These are phyloP conservation scores for Copromyces sp. DNA, from an alignment of 495 filamentous ascomycete species.

Conservation along the genomic window DNA sequence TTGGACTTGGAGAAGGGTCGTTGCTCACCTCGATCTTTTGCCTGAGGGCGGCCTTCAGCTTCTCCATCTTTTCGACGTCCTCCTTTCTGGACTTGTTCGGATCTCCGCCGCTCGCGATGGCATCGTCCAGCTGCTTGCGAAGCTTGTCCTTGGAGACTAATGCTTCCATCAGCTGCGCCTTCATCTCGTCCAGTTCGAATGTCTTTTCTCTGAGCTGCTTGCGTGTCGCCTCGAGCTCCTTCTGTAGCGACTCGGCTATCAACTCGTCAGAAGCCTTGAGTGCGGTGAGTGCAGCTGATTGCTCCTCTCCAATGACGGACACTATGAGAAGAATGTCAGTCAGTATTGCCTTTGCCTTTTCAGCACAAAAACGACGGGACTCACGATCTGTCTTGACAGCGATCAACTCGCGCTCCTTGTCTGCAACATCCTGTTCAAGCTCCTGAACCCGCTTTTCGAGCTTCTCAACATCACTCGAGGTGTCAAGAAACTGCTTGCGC, in stretches of 20 bases:
- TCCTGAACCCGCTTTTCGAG: constrained; percentile 33
- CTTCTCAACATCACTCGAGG: constrained; percentile 21
- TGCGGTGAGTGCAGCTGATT: constrained; percentile 35
- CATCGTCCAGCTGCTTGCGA: constrained; percentile 38
- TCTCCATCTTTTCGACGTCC: constrained; percentile 41
- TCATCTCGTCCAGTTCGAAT: constrained; percentile 39
- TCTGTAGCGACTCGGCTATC: constrained; percentile 39
- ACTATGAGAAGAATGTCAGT: constrained; percentile 26
- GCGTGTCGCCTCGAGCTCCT: constrained; percentile 39
- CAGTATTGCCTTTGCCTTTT: background rate
- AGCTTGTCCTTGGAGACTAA: constrained; percentile 46
- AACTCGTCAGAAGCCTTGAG: constrained; percentile 44
- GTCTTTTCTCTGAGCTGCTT: constrained; percentile 28
- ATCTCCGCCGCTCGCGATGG: constrained; percentile 8
- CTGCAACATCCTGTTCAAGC: constrained; percentile 33
- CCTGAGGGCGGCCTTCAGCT: constrained; percentile 35
- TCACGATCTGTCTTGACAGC: constrained; percentile 27
- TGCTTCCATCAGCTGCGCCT: constrained; percentile 39
- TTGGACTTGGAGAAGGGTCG: constrained; percentile 2
- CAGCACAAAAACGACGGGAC: constrained; percentile 2
- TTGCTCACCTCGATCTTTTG: constrained; percentile 38
- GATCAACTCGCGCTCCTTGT: constrained; percentile 38
- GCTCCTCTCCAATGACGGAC: constrained; percentile 36
- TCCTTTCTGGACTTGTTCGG: constrained; percentile 32
- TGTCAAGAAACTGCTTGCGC: constrained; percentile 24